phyloP scores from a whole-genome alignment of 2,329 filamentous ascomycete genomes.

The Cephalotrichum gorgonifer region DNA sequence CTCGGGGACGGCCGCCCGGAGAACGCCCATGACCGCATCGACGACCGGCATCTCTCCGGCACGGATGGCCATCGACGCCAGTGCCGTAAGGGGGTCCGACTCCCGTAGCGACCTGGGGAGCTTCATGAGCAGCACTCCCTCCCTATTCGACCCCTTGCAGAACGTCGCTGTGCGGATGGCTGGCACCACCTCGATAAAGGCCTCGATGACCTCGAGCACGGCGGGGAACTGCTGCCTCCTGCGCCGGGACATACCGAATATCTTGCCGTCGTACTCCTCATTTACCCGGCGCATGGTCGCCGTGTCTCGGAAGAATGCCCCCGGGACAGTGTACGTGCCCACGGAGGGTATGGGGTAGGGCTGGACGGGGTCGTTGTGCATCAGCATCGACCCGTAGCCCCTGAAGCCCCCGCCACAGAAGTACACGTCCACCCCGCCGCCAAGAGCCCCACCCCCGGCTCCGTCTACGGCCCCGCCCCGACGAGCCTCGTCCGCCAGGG shows the following conservation, averaged over 20 bases:
- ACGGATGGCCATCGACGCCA: slow-evolving; percentile 12
- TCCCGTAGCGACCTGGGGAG: slow-evolving; percentile 50
- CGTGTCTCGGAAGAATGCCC: slow-evolving; percentile 47
- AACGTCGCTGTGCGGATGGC: slow-evolving; percentile 67
- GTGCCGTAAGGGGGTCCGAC: slow-evolving; percentile 49
- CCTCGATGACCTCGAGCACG: slow-evolving; percentile 69
- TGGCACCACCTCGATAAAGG: slow-evolving; percentile 59
- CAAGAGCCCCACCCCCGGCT: neutral
- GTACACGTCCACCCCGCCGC: slow-evolving; percentile 56
- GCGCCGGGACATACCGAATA: slow-evolving; percentile 71
- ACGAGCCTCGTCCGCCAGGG: slow-evolving; percentile 26
- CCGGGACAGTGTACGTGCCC: slow-evolving; percentile 63
- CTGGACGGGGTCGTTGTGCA: slow-evolving; percentile 61
- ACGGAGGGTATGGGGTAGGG: slow-evolving; percentile 80
- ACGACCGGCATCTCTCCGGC: slow-evolving; percentile 18
- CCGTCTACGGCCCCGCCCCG: too few species aligned
- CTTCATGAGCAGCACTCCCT: slow-evolving; percentile 69
- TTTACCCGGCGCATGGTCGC: slow-evolving; percentile 41
- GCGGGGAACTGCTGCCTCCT: slow-evolving; percentile 75
- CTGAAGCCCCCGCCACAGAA: slow-evolving; percentile 85
- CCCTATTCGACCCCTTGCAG: slow-evolving; percentile 78
- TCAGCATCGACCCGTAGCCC: slow-evolving; percentile 82
- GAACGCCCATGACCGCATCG: slow-evolving; percentile 23
- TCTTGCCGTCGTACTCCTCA: slow-evolving; percentile 38
- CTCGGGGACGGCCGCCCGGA: slow-evolving; percentile 32